A percentile compares a stretch with the other conserved stretches of the same genome.
Evolutionary conservation across 352 stramenopile genomes (phyloP).

Genomic region (Phytophthora sp.): DNA sequence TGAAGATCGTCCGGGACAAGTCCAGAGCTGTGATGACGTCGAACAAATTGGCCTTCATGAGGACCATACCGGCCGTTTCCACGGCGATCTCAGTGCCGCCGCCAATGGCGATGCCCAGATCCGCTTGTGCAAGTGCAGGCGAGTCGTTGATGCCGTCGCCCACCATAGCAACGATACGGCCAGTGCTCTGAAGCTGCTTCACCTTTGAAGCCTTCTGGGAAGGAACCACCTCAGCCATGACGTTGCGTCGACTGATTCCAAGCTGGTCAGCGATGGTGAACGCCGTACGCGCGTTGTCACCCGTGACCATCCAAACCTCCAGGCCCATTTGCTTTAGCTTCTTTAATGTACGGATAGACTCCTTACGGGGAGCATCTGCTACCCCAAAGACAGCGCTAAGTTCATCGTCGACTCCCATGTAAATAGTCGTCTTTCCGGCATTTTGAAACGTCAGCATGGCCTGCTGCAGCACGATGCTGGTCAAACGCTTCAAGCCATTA

Average conservation of each 20-base stretch:
- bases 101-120: constrained; percentile 97
- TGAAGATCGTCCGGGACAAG: constrained; percentile 96
- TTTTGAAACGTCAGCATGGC: constrained; percentile 85
- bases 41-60: constrained; percentile 89
- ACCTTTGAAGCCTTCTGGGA: constrained; percentile 95
- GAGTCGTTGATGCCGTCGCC: constrained; percentile 99
- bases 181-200: constrained; percentile 89
- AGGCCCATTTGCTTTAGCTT: constrained; percentile 93
- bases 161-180: constrained; percentile 95
- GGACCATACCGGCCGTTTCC: constrained; percentile 96
- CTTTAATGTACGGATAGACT: constrained; percentile 90
- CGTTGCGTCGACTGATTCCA: constrained; percentile 91
- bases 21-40: constrained; percentile 98
- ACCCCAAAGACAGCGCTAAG: constrained; percentile 86
- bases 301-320: constrained; percentile 99
- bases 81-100: constrained; percentile 97
- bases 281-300: constrained; percentile 96
- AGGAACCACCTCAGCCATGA: constrained; percentile 97
- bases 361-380: constrained; percentile 88
- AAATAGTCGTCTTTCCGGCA: constrained; percentile 94
- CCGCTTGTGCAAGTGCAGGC: constrained; percentile 95
- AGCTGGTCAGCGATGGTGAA: constrained; percentile 93
- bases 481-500: constrained; percentile 71
- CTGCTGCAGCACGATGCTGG: constrained; percentile 77
- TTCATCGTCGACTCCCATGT: constrained; percentile 91